phyloP scores from a whole-genome alignment of 1,139 yeast species.

The Suhomyces terraborum region DNA sequence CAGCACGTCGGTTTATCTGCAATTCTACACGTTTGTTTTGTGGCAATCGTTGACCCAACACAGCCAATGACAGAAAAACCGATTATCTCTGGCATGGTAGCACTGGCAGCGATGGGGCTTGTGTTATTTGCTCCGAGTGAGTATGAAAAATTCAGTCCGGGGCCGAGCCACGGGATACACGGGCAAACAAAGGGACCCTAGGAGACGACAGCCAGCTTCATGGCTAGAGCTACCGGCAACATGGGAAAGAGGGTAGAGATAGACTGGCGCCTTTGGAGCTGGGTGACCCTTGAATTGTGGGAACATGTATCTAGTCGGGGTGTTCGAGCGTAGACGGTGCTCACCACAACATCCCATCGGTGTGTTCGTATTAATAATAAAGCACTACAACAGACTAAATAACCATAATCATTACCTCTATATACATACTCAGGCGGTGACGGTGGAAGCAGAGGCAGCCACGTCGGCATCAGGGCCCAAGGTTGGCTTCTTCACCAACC shows the following conservation, averaged over 20 bases:
- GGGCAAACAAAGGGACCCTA: background rate
- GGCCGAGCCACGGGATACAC: background rate
- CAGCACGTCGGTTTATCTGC: background rate
- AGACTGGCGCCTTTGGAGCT: too few species aligned
- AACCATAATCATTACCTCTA: constrained; percentile 6
- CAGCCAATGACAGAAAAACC: constrained; percentile 2
- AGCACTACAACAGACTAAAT: background rate
- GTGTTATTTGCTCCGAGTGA: background rate
- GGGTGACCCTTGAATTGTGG: too few species aligned
- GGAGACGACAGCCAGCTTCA: too few species aligned
- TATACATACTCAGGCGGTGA: constrained; percentile 12
- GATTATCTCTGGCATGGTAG: constrained; percentile 2
- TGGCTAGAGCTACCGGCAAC: too few species aligned
- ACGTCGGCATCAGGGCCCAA: constrained; percentile 51
- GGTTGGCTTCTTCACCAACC: constrained; percentile 47
- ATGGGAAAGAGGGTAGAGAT: too few species aligned
- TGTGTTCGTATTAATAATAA: too few species aligned
- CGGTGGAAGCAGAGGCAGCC: constrained; percentile 13
- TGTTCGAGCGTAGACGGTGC: too few species aligned
- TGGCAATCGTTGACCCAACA: background rate
- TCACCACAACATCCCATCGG: too few species aligned
- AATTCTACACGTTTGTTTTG: background rate
- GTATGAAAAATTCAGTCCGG: background rate
- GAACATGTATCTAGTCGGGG: too few species aligned
- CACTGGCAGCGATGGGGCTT: constrained; percentile 1